phyloP scores from a whole-genome alignment of 2,329 filamentous ascomycete genomes.

The Colletotrichum endophyticum region DNA sequence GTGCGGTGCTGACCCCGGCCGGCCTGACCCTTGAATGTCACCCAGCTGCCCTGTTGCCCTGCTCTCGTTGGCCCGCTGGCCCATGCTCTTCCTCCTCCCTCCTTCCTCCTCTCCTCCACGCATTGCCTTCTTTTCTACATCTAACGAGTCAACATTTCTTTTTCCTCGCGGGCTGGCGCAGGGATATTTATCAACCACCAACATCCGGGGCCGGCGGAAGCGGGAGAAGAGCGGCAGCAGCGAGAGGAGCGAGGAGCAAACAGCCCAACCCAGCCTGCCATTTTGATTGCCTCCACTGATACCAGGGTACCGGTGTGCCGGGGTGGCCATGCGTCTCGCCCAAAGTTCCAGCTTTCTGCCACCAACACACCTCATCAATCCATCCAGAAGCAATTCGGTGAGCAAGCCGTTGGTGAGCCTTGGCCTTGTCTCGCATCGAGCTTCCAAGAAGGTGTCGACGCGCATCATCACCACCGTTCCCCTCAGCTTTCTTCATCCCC shows the following conservation, averaged over 20 bases:
- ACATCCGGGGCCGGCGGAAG: background rate
- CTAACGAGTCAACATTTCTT: background rate
- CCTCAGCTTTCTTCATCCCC: conserved; percentile 1
- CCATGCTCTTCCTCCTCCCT: background rate
- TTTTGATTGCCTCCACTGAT: background rate
- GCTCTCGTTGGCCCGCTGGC: background rate
- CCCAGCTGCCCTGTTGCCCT: background rate
- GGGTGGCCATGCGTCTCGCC: background rate
- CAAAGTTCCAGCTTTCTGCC: background rate
- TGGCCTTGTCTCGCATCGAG: background rate
- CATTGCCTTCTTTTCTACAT: background rate
- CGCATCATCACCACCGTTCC: background rate
- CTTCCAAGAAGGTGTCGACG: background rate
- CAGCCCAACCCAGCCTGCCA: background rate
- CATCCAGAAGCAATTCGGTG: background rate
- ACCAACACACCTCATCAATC: background rate
- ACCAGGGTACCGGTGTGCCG: background rate
- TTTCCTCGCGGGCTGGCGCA: background rate
- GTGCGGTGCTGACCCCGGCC: background rate
- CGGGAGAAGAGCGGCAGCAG: background rate
- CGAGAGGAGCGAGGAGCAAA: background rate
- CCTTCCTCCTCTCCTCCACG: background rate
- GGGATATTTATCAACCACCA: background rate
- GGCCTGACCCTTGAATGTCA: background rate
- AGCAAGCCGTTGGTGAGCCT: background rate